A percentile compares a stretch with the other conserved stretches of the same genome.
Evolutionary conservation across 2,329 filamentous ascomycete genomes (phyloP).

Genomic region (Aspergillus costaricaensis): DNA sequence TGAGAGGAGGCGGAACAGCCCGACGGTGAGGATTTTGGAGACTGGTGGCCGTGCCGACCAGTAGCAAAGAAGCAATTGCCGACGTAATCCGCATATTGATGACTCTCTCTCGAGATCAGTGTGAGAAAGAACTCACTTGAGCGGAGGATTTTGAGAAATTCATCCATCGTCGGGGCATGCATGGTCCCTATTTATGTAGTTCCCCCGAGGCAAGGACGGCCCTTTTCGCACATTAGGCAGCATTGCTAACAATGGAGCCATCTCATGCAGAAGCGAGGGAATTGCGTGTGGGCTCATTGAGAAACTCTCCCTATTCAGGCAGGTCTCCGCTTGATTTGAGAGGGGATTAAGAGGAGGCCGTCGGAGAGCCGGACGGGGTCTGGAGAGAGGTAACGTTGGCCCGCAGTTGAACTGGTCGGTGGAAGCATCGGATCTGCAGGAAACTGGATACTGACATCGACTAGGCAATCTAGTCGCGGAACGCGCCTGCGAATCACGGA

Average conservation of each 20-base stretch:
- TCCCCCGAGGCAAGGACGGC: background rate
- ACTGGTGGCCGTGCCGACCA: constrained; percentile 13
- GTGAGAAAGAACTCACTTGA: background rate
- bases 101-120: background rate
- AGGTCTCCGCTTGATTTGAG: background rate
- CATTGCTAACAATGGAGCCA: background rate
- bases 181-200: background rate
- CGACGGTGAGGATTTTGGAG: constrained; percentile 26
- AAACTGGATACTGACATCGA: background rate
- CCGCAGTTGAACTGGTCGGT: background rate
- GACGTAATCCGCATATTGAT: constrained; percentile 7
- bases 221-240: background rate
- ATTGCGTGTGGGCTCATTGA: background rate
- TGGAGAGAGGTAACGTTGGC: too few species aligned
- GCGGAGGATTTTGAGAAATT: background rate
- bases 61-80: constrained; percentile 10
- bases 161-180: background rate
- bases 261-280: background rate
- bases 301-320: background rate
- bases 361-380: background rate
- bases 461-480: background rate
- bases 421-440: background rate
- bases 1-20: constrained; percentile 4
- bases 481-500: background rate
- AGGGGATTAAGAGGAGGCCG: background rate